phyloP scores from a whole-genome alignment of 345 rosid species.

The Barbarea vulgaris region DNA sequence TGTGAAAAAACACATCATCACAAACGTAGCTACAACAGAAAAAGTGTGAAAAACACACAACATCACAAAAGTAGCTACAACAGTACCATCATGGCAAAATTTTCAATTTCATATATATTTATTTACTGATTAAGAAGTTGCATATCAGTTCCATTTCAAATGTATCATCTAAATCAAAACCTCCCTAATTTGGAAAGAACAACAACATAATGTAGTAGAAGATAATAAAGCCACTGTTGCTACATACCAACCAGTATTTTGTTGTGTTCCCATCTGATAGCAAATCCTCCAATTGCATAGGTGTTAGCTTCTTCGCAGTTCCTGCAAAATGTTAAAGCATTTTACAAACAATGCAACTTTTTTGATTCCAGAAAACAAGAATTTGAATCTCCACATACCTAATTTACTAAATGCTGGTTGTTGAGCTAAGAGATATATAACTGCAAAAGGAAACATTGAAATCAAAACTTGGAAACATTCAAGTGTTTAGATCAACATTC shows the following conservation, averaged over 20 bases:
- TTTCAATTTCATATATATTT: background rate
- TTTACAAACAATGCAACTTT: constrained; percentile 7
- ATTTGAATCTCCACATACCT: constrained; percentile 50
- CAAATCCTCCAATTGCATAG: constrained; percentile 80
- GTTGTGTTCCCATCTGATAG: constrained; percentile 76
- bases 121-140: background rate
- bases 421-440: constrained; percentile 61
- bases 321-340: constrained; percentile 50
- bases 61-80: constrained; percentile 1
- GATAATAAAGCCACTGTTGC: constrained; percentile 18
- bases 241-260: constrained; percentile 88
- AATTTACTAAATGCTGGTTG: constrained; percentile 67
- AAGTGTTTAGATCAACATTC: background rate
- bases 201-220: background rate
- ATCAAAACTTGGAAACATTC: background rate
- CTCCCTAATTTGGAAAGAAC: background rate
- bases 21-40: constrained; percentile 3
- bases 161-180: too few relatives aligned
- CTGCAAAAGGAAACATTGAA: constrained; percentile 48
- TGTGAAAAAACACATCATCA: constrained; percentile 21
- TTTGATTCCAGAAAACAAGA: constrained; percentile 1
- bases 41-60: constrained; percentile 17
- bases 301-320: constrained; percentile 67
- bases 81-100: background rate
- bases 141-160: background rate